Evolutionary conservation across 805 yeast species (phyloP).

Genomic region (Yarrowia osloensis): DNA sequence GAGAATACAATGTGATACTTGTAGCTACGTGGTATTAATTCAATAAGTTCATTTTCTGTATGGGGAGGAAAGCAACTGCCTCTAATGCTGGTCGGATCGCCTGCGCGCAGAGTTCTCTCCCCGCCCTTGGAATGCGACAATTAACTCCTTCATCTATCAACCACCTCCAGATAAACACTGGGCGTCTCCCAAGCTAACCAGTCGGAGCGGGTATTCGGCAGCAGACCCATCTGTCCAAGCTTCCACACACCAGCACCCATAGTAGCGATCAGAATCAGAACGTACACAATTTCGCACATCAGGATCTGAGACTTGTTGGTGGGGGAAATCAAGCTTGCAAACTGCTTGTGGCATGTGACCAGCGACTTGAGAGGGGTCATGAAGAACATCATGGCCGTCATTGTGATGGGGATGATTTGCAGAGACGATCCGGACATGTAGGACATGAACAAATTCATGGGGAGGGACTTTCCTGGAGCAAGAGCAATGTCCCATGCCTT

Average conservation of each 20-base stretch:
- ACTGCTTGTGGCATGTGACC: conserved; percentile 55
- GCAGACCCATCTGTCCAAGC: conserved; percentile 80
- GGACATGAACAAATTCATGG: conserved; percentile 87
- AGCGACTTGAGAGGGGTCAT: conserved; percentile 73
- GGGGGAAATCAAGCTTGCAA: conserved; percentile 45
- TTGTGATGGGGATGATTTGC: conserved; percentile 87
- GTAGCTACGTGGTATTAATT: too few relatives aligned
- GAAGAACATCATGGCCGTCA: conserved; percentile 80
- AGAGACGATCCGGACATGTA: conserved; percentile 90
- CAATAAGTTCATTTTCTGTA: too few relatives aligned
- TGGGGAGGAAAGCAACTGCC: too few relatives aligned
- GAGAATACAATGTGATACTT: too few relatives aligned
- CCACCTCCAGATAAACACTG: background rate
- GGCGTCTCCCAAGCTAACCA: conserved; percentile 83
- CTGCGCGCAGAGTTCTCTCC: too few relatives aligned
- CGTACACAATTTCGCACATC: conserved; percentile 51
- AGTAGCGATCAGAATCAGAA: conserved; percentile 53
- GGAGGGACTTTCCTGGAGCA: conserved; percentile 81
- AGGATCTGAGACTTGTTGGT: conserved; percentile 39
- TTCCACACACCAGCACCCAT: conserved; percentile 83
- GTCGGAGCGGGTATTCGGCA: conserved; percentile 84
- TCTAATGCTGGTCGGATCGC: too few relatives aligned
- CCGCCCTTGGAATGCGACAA: too few relatives aligned
- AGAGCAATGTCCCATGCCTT: conserved; percentile 87
- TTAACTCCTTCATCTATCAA: too few relatives aligned